Evolutionary conservation across 2,329 filamentous ascomycete genomes (phyloP), one percentile per base, ranked within the genome.

Genomic region (Basipetospora chlamydospora): DNA sequence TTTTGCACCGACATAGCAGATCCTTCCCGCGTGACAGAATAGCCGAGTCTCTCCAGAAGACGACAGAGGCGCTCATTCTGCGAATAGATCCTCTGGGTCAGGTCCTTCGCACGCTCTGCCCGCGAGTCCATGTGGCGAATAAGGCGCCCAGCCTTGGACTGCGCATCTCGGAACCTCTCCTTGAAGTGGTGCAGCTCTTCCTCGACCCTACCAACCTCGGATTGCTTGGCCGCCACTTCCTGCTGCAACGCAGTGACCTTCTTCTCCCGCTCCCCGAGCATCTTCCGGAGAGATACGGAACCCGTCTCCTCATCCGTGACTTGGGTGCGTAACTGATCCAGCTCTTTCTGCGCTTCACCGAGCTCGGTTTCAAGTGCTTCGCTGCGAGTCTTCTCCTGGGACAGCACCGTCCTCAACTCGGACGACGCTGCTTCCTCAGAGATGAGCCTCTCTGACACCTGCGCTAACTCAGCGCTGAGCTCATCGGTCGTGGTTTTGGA

Each of bases 1-100:
- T 85, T 81, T 49, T 85, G 81, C 33, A 95, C 77, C 2, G 70
- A 58, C 70, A 93, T 84, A 11, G 66, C 66, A 16, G 74, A 73
- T 28, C 80, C 76, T 43, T 85, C 76, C 23, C 84, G 76, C 3
- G 75, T 74, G 12, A 96, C 70, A 0, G 80, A 76, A 51, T 90
- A 94, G 10, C 88, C 88, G 4, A 96, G 67, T 21, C 85, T 74
- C 51, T 96, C 87, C 1, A 98, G 66, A 33, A 98, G 73, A 35
- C 80, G 76, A 41, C 73, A 72, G n/a, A 95, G 65, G 17, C 84
- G 78, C 46, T 92, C 82, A 43, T 90, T 87, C 42, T 94, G 83
- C 2, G 75, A 69, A 52, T 84, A 92, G 4, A 95, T 65, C 39
- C 78, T 75, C 48, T 86, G 80, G 1, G 86, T 92, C 10, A 96